phyloP scores from a whole-genome alignment of 2,329 filamentous ascomycete genomes.

The Aschersonia sp. region DNA sequence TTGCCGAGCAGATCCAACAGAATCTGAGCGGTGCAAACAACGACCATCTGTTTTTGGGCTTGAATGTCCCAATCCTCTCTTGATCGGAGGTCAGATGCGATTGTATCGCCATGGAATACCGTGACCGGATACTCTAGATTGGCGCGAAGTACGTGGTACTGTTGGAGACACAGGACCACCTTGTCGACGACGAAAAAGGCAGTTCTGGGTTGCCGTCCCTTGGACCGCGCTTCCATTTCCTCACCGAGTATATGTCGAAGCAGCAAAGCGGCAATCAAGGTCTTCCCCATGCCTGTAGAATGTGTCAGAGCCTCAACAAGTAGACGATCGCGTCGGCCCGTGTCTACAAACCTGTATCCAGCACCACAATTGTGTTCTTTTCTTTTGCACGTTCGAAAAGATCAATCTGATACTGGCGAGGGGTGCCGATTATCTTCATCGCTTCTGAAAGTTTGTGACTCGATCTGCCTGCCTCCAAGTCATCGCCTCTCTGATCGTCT shows the following conservation, averaged over 20 bases:
- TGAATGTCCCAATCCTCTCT: slow-evolving; percentile 36
- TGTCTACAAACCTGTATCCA: slow-evolving; percentile 59
- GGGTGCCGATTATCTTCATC: slow-evolving; percentile 53
- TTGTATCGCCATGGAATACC: slow-evolving; percentile 60
- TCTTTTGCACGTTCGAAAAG: slow-evolving; percentile 77
- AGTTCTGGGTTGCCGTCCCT: slow-evolving; percentile 45
- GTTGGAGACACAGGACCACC: slow-evolving; percentile 81
- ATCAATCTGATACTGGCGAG: slow-evolving; percentile 83
- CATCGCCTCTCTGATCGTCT: not conserved
- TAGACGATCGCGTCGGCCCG: too few relatives aligned
- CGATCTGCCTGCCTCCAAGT: not conserved
- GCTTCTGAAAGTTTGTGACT: not conserved
- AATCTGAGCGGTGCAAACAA: slow-evolving; percentile 88
- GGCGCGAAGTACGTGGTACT: slow-evolving; percentile 64
- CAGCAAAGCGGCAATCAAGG: slow-evolving; percentile 81
- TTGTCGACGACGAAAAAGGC: slow-evolving; percentile 88
- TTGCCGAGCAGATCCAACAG: slow-evolving; percentile 64
- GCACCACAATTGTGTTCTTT: slow-evolving; percentile 79
- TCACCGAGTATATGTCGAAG: slow-evolving; percentile 61
- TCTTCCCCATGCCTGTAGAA: slow-evolving; percentile 69
- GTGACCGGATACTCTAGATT: slow-evolving; percentile 68
- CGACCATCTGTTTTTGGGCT: slow-evolving; percentile 55
- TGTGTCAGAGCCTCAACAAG: not conserved
- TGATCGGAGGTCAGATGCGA: slow-evolving; percentile 19
- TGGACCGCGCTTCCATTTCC: slow-evolving; percentile 56